These are phyloP conservation scores for Diutina neorugosa DNA, from an alignment of 1,139 yeast species.

Conservation along the genomic window DNA sequence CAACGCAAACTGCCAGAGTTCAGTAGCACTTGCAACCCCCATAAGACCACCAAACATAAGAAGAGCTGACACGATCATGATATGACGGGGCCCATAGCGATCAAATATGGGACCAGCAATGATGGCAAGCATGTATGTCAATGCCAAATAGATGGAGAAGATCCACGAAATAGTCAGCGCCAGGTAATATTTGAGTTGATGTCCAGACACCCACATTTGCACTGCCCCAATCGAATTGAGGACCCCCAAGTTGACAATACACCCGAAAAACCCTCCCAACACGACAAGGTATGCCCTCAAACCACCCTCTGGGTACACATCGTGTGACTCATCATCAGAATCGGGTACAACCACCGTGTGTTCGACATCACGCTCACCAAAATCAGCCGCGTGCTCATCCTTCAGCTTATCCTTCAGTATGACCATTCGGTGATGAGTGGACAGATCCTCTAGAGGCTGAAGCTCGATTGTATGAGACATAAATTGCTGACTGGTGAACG, in stretches of 20 bases:
- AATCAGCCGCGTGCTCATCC: neutral
- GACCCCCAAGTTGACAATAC: conserved; percentile 51
- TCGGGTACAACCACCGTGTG: neutral
- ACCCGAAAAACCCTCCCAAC: conserved; percentile 48
- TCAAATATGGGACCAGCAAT: conserved; percentile 30
- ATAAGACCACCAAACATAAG: conserved; percentile 36
- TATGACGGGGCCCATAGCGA: conserved; percentile 30
- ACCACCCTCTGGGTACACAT: conserved; percentile 53
- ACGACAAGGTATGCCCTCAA: conserved; percentile 43
- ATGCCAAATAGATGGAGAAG: conserved; percentile 10
- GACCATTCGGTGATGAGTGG: neutral
- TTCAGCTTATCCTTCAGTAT: neutral
- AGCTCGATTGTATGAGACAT: neutral
- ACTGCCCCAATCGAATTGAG: conserved; percentile 49
- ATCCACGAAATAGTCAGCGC: conserved; percentile 19
- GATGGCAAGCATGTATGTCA: conserved; percentile 9
- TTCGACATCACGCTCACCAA: neutral
- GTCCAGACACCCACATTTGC: conserved; percentile 40
- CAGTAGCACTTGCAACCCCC: conserved; percentile 37
- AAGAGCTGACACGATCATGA: conserved; percentile 31
- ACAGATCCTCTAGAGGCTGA: neutral
- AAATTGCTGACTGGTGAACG: neutral
- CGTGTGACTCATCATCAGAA: conserved; percentile 1
- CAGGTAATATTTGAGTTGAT: conserved; percentile 24
- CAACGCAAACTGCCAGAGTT: conserved; percentile 42